Evolutionary conservation across 805 yeast genomes (phyloP).

Genomic region (Jamesozyma spencerorum): DNA sequence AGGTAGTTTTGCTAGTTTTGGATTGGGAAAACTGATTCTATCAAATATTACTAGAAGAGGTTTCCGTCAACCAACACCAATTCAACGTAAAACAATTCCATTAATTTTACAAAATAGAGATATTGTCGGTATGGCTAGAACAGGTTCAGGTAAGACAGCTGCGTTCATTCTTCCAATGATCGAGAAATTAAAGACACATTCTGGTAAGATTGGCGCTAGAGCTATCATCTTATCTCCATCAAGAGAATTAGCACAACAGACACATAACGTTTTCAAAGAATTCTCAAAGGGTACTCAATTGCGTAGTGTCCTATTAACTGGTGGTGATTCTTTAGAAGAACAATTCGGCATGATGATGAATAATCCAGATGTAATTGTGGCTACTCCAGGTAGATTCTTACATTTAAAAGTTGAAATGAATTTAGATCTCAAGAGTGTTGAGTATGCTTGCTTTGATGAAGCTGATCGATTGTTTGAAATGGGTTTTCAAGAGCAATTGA

Average conservation of each 20-base stretch:
- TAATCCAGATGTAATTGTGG: constrained; percentile 89
- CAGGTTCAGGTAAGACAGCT: constrained; percentile 98
- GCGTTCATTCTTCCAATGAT: constrained; percentile 88
- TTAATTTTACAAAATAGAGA: constrained; percentile 78
- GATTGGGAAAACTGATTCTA: constrained; percentile 64
- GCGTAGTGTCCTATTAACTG: constrained; percentile 72
- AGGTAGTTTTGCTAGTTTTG: constrained; percentile 86
- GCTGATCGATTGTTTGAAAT: constrained; percentile 94
- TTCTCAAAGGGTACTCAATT: constrained; percentile 78
- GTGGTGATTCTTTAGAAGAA: constrained; percentile 98
- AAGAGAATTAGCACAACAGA: constrained; percentile 92
- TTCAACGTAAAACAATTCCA: constrained; percentile 93
- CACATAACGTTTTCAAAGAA: constrained; percentile 80
- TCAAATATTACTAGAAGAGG: constrained; percentile 75
- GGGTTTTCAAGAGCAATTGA: constrained; percentile 91
- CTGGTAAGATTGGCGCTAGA: constrained; percentile 80
- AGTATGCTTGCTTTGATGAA: constrained; percentile 91
- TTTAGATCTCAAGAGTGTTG: constrained; percentile 70
- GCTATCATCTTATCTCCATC: constrained; percentile 89
- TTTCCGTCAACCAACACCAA: constrained; percentile 92
- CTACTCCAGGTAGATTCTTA: constrained; percentile 95
- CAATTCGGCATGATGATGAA: constrained; percentile 88
- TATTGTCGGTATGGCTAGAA: constrained; percentile 98
- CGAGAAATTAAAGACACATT: constrained; percentile 73
- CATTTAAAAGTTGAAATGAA: constrained; percentile 95